Conservation (phyloP, 2,329 filamentous ascomycete genomes). For the Biscogniauxia marginata region DNA sequence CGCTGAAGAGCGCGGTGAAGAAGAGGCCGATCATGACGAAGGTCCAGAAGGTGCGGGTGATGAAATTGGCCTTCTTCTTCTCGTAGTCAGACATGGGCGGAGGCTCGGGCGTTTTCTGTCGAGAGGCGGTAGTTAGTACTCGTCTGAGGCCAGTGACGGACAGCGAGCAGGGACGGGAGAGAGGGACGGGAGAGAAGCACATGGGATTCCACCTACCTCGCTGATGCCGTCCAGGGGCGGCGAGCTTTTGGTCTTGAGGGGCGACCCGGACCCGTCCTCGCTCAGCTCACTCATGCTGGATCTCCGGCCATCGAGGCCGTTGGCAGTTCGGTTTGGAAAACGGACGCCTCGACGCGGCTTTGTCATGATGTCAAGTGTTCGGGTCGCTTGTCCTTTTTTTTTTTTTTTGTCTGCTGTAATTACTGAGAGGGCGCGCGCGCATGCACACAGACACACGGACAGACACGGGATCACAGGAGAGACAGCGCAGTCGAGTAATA, state of each 20-base stretch:
- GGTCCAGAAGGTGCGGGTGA: slow-evolving; percentile 95
- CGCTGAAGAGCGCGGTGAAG: slow-evolving; percentile 89
- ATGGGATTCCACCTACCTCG: slow-evolving; percentile 36
- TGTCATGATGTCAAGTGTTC: slow-evolving; percentile 25
- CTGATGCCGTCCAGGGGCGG: slow-evolving; percentile 37
- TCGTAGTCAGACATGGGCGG: slow-evolving; percentile 70
- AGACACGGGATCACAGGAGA: no score
- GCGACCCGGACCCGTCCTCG: slow-evolving; percentile 51
- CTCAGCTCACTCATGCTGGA: slow-evolving; percentile 71
- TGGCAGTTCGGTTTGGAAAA: slow-evolving; percentile 52
- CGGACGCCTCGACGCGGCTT: slow-evolving; percentile 51
- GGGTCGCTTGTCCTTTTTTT: background rate
- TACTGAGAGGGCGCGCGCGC: background rate
- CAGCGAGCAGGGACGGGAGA: background rate
- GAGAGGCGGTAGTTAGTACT: no score
- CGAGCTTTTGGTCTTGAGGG: slow-evolving; percentile 28
- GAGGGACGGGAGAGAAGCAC: slow-evolving; percentile 1
- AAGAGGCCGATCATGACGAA: slow-evolving; percentile 95
- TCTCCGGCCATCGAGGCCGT: slow-evolving; percentile 58
- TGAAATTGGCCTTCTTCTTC: slow-evolving; percentile 98
- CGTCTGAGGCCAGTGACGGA: no score
- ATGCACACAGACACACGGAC: background rate
- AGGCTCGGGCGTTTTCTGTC: slow-evolving; percentile 45
- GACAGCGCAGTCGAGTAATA: no score
- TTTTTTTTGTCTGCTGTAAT: background rate